phyloP scores from a whole-genome alignment of 2,329 filamentous ascomycete species.

The Aspergillus sp. region DNA sequence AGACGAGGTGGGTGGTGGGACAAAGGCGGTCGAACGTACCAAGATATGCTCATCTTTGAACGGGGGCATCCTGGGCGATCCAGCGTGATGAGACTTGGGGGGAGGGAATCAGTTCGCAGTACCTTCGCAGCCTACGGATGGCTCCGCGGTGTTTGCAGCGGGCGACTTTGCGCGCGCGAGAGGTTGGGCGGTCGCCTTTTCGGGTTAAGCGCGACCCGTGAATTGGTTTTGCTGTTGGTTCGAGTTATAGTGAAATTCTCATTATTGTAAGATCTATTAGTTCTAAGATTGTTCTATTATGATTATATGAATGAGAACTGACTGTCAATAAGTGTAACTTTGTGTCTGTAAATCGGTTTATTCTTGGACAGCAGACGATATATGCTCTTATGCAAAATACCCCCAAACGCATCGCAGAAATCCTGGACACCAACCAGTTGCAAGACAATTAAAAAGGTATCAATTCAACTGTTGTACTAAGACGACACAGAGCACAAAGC shows the following conservation, averaged over 20 bases:
- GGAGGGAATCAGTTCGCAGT: slow-evolving; percentile 16
- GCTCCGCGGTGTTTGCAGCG: slow-evolving; percentile 21
- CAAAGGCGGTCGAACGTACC: slow-evolving; percentile 31
- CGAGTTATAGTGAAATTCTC: background rate
- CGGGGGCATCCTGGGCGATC: slow-evolving; percentile 43
- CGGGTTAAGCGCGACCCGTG: slow-evolving; percentile 23
- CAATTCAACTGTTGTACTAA: background rate
- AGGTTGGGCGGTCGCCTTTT: slow-evolving; percentile 21
- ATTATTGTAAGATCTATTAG: background rate
- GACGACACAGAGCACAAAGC: background rate
- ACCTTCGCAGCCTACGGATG: slow-evolving; percentile 6
- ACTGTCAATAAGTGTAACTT: background rate
- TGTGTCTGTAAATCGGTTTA: background rate
- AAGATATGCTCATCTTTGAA: slow-evolving; percentile 55
- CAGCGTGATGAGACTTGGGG: slow-evolving; percentile 11
- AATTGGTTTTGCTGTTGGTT: background rate
- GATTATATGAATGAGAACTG: background rate
- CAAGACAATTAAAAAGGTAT: background rate
- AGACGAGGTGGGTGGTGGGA: background rate
- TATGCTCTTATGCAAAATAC: background rate
- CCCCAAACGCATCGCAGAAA: background rate
- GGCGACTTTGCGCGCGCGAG: slow-evolving; percentile 20
- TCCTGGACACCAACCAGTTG: background rate
- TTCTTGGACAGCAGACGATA: background rate
- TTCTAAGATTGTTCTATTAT: background rate